phyloP scores from a whole-genome alignment of 352 stramenopile species.

The Globisporangium viniferum region DNA sequence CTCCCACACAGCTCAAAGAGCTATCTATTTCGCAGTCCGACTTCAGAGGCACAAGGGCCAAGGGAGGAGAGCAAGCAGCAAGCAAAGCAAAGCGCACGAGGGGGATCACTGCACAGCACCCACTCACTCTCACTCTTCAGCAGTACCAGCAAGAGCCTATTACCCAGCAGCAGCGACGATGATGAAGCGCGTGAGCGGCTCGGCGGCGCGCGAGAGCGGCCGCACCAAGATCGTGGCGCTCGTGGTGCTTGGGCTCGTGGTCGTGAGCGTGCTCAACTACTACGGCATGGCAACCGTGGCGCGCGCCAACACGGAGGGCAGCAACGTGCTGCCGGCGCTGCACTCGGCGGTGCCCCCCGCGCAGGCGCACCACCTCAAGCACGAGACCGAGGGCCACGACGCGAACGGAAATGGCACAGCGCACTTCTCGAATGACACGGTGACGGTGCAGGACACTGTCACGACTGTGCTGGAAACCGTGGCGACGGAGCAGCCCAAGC shows the following conservation, averaged over 20 bases:
- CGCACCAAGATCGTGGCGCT: conserved; percentile 18
- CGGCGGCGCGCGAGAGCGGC: conserved; percentile 4
- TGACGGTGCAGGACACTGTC: background rate
- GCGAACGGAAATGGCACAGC: background rate
- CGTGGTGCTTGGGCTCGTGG: conserved; percentile 19
- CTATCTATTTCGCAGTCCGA: background rate
- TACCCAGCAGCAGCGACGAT: background rate
- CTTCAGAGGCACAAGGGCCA: background rate
- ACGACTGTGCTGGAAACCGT: background rate
- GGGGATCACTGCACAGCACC: background rate
- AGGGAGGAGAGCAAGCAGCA: background rate
- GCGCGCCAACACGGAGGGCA: conserved; percentile 4
- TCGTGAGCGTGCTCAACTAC: conserved; percentile 34
- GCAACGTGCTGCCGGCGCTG: conserved; percentile 20
- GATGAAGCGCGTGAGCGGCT: conserved; percentile 15
- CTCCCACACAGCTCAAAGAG: background rate
- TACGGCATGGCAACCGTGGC: conserved; percentile 23
- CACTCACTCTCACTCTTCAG: background rate
- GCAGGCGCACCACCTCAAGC: background rate
- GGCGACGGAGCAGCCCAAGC: background rate
- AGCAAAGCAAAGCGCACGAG: too few relatives aligned
- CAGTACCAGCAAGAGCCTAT: background rate
- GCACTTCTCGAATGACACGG: background rate
- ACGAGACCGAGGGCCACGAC: background rate
- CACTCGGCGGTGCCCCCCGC: conserved; percentile 12